Percentiles rank a stretch among this genome's conserved stretches.
phyloP scores from a whole-genome alignment of 768 basidiomycete species.

The Suillus hirtellus region DNA sequence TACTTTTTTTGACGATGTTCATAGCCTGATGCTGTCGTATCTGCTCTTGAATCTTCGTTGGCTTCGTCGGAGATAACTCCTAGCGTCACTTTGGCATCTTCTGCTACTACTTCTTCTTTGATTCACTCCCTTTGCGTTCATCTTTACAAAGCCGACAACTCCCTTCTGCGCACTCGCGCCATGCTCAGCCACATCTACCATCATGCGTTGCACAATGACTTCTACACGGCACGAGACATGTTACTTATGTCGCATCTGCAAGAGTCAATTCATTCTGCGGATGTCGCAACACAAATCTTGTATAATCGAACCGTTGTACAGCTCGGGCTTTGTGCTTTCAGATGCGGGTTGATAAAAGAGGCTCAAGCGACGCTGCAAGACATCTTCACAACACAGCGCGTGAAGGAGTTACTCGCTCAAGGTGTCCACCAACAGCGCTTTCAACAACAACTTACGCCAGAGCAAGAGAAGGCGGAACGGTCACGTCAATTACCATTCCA shows the following conservation, averaged over 20 bases:
- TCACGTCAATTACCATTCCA: conserved; percentile 97
- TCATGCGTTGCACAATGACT: conserved; percentile 94
- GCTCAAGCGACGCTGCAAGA: conserved; percentile 91
- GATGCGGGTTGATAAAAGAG: conserved; percentile 91
- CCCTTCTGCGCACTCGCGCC: conserved; percentile 91
- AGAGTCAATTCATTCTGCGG: conserved; percentile 93
- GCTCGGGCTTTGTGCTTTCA: conserved; percentile 95
- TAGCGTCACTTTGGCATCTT: conserved; percentile 54
- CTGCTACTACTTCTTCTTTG: conserved; percentile 66
- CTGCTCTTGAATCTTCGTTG: conserved; percentile 79
- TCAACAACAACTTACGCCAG: conserved; percentile 76
- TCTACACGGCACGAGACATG: conserved; percentile 97
- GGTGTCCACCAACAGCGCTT: conserved; percentile 93
- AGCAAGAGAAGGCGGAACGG: conserved; percentile 97
- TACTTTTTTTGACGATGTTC: conserved; percentile 6
- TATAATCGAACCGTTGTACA: conserved; percentile 98
- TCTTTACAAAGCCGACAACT: conserved; percentile 90
- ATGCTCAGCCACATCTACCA: conserved; percentile 99
- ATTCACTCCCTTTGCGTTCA: conserved; percentile 89
- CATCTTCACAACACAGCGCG: conserved; percentile 94
- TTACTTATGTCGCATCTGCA: conserved; percentile 98
- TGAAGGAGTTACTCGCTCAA: conserved; percentile 96
- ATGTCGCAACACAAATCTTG: conserved; percentile 95
- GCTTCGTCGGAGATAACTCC: conserved; percentile 61
- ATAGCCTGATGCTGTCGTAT: conserved; percentile 90